Base-by-base conservation (phyloP, 1,284 basidiomycete genomes). In the Ustilago loliicola region DNA sequence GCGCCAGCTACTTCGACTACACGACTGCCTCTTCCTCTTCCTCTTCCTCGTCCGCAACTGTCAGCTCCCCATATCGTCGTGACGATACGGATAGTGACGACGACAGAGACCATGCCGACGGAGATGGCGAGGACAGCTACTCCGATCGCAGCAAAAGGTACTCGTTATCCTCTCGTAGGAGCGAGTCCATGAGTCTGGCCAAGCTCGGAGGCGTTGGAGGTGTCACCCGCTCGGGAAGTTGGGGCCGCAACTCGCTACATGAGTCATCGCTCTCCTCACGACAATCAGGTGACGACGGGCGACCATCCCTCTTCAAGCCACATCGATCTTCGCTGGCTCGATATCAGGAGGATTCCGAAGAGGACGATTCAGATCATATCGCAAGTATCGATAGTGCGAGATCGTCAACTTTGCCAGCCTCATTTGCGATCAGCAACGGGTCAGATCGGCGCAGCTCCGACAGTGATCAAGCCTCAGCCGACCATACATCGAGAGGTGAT, bases 151-250 rank as follows among this genome's bases (percentile, higher is more conserved):
- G 27, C 48, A 72, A 61, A 50, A 61, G 70, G 6, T 29, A 34
- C 42, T 65, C 70, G 19, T 15, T 59, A 1, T 67, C 71, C 17
- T 69, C 68, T 1, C 63, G 64, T 36, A 66, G 48, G n/a, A 62
- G 64, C 57, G 77, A 75, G 27, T 67, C 66, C 5, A 79, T 79
- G 77, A 79, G 72, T 51, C 61, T 80, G 7, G 66, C 74, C 55
- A 82, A 82, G 67, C 70, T 81, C 25, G 80, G 79, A 29, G 81
- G 80, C 48, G 81, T 82, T 0, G 81, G 80, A 25, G 81, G 81
- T 27, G 81, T 83, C 21, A 81, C 77, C 2, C 78, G 81, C 27
- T 83, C 81, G 1, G 81, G 81, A 40, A 81, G 80, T 52, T 81
- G 81, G 80, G 73, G 79, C 19, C 70, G 62, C 57, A 72, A 60